These are phyloP conservation scores for Panicum hallii DNA, from an alignment of 202 grass and related monocot species.

Conservation along the genomic window DNA sequence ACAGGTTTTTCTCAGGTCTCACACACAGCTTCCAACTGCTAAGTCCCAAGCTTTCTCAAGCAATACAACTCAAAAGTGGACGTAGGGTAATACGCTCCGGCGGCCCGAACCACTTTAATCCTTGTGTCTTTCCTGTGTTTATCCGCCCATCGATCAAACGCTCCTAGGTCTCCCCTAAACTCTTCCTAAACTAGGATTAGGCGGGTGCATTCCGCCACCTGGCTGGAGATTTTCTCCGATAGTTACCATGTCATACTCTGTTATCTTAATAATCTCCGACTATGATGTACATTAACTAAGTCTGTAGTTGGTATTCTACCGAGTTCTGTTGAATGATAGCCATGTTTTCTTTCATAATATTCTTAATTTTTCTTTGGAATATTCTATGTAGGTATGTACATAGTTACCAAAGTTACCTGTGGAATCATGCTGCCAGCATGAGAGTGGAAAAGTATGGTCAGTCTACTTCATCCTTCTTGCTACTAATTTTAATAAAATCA, in stretches of 20 bases:
- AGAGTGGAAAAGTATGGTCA: constrained; percentile 95
- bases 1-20: no score
- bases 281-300: neutral
- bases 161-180: no score
- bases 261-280: constrained; percentile 1
- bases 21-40: no score
- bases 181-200: no score
- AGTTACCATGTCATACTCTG: constrained; percentile 15
- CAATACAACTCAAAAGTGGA: no score
- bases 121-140: no score
- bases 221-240: no score
- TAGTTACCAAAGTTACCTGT: constrained; percentile 97
- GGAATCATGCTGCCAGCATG: constrained; percentile 96
- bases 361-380: constrained; percentile 24
- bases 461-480: constrained; percentile 46
- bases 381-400: constrained; percentile 86
- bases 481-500: constrained; percentile 35
- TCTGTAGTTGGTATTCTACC: constrained; percentile 3
- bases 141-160: no score
- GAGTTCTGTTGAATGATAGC: constrained; percentile 33
- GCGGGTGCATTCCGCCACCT: no score
- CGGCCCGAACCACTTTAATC: no score
- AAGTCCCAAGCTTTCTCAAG: no score
- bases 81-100: no score
- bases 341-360: neutral